Base-by-base conservation (phyloP, 805 yeast species). In the Candida ovalis region DNA sequence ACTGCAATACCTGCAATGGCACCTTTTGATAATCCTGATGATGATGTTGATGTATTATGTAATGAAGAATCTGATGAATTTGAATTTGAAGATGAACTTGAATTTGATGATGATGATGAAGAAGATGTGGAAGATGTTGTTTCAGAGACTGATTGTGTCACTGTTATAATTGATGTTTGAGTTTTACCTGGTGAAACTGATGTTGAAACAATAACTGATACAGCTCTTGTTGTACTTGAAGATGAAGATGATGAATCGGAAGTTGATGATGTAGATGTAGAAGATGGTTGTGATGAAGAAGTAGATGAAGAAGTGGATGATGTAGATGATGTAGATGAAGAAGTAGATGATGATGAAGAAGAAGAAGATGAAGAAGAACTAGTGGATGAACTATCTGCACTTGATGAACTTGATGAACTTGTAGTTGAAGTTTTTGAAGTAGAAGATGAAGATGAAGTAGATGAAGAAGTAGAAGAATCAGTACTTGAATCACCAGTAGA, bases 1-100 rank as follows among this genome's bases (percentile, higher is more conserved):
- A 67, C 53, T 9, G 61, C 71, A 17, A 66, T 62, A 37, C 71
- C 71, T 9, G 71, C 71, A 38, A 66, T 63, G 13, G 67, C 66
- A 38, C 71, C 71, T 21, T 57, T 59, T 19, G 63, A 54, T 28
- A 67, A 43, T 18, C 8, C 39, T 19, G 44, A 18, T 7, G 40
- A 40, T 18, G 52, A 33, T 1, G 56, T 45, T n/a, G 51, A 41
- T 13, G 42, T 12, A 21, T 7, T 13, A 12, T 12, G n/a, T 4
- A 24, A 17, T 4, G 45, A 24, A 41, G 30, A 19, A 25, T 4
- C 10, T 10, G 36, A 12, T 19, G 54, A 41, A 2, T 47, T 15
- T 39, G 32, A 5, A 4, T 28, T 15, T 22, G 54, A 41, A 17
- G 51, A 37, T 8, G 46, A 21, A 22, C 40, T 27, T 18, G 40